These are phyloP conservation scores for Tremella mesenterica DNA, from an alignment of 768 basidiomycete species.

Conservation along the genomic window DNA sequence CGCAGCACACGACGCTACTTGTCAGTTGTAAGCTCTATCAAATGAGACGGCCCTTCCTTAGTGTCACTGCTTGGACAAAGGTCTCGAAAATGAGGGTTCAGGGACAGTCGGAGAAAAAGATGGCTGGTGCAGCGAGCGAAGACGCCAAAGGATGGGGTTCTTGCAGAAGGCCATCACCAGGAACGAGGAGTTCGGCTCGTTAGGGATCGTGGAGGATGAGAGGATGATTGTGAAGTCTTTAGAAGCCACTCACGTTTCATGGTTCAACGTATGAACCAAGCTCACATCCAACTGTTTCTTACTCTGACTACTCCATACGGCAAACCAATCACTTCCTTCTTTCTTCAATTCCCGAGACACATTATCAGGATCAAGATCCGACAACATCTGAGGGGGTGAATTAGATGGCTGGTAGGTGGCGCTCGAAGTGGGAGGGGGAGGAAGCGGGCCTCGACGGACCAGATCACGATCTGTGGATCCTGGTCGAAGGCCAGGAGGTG, in stretches of 20 bases:
- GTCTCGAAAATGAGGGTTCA: too few relatives aligned
- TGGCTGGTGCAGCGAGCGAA: too few relatives aligned
- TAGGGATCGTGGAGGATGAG: too few relatives aligned
- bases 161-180: too few relatives aligned
- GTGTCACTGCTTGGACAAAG: too few relatives aligned
- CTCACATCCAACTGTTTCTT: slow-evolving; percentile 69
- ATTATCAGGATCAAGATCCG: slow-evolving; percentile 45
- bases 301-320: slow-evolving; percentile 71
- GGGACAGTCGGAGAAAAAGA: too few relatives aligned
- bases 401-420: slow-evolving; percentile 3
- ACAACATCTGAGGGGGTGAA: slow-evolving; percentile 34
- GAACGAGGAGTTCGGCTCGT: too few relatives aligned
- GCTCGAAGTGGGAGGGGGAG: neutral
- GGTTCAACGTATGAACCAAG: slow-evolving; percentile 76
- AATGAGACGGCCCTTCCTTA: too few relatives aligned
- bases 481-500: slow-evolving; percentile 17
- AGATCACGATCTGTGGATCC: slow-evolving; percentile 38
- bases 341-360: slow-evolving; percentile 51
- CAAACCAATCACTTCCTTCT: slow-evolving; percentile 77
- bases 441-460: slow-evolving; percentile 41
- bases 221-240: too few relatives aligned
- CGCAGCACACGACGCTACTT: slow-evolving; percentile 71
- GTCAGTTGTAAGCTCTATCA: neutral
- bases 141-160: too few relatives aligned
- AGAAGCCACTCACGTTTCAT: slow-evolving; percentile 73